Evolutionary conservation across 2,329 filamentous ascomycete species (phyloP).

Genomic region (Aspergillus arachidicola): DNA sequence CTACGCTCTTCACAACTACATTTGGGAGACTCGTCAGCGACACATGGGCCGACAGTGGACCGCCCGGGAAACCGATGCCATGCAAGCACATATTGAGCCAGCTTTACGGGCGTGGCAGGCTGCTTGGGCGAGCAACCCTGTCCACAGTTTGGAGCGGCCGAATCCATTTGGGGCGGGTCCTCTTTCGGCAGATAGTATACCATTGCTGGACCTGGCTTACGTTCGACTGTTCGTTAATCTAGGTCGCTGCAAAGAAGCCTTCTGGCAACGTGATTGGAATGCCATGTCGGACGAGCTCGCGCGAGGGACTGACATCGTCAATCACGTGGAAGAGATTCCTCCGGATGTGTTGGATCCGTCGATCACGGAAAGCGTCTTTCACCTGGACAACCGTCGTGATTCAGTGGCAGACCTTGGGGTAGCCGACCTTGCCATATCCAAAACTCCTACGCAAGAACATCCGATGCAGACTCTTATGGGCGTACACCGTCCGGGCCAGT

Average conservation of each 20-base stretch:
- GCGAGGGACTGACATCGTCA: conserved; percentile 72
- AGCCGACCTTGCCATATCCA: conserved; percentile 39
- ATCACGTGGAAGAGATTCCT: conserved; percentile 61
- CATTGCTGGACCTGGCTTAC: conserved; percentile 87
- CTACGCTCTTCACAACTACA: conserved; percentile 94
- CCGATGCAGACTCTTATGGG: conserved; percentile 31
- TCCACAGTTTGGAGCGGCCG: conserved; percentile 80
- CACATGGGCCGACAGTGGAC: conserved; percentile 91
- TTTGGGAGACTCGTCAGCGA: conserved; percentile 93
- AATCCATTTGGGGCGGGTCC: conserved; percentile 82
- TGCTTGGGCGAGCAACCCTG: conserved; percentile 84
- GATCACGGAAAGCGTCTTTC: conserved; percentile 22
- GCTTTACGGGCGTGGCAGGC: conserved; percentile 92
- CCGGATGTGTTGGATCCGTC: conserved; percentile 35
- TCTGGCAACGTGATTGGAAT: conserved; percentile 93
- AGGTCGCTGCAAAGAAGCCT: conserved; percentile 86
- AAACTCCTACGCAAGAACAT: conserved; percentile 39
- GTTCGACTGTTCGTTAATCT: conserved; percentile 91
- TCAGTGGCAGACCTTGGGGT: conserved; percentile 41
- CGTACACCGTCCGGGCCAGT: conserved; percentile 44
- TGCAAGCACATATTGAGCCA: conserved; percentile 94
- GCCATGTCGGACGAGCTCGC: conserved; percentile 87
- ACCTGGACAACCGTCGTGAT: conserved; percentile 32
- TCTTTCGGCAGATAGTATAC: conserved; percentile 86
- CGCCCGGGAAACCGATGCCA: conserved; percentile 86